phyloP scores from a whole-genome alignment of 352 stramenopile species.

The Phytophthora constricta region DNA sequence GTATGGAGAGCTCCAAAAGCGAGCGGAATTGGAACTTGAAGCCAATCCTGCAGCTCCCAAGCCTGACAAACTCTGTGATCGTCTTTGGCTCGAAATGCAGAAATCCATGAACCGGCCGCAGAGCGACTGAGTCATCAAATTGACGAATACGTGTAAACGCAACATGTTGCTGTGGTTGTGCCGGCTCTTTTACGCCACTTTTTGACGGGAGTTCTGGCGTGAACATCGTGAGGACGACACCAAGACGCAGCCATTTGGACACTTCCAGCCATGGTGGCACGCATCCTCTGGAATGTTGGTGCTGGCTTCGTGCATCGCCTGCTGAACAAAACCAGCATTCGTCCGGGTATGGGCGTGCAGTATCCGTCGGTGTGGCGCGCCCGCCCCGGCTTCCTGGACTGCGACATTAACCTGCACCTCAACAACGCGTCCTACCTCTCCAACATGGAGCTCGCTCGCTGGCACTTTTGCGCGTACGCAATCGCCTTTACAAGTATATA shows the following conservation, averaged over 20 bases:
- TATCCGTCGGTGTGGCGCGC: constrained; percentile 80
- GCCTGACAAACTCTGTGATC: constrained; percentile 26
- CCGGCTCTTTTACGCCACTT: constrained; percentile 21
- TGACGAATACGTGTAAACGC: not conserved
- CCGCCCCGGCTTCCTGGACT: constrained; percentile 74
- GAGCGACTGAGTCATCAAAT: not conserved
- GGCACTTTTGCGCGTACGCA: constrained; percentile 77
- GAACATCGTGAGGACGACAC: too few species aligned
- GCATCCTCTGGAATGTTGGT: constrained; percentile 77
- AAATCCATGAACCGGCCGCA: constrained; percentile 37
- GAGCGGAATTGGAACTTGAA: constrained; percentile 17
- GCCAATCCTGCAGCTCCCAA: constrained; percentile 2
- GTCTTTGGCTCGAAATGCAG: constrained; percentile 31
- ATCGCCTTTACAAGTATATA: too few species aligned
- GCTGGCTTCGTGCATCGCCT: constrained; percentile 66
- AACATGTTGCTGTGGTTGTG: not conserved
- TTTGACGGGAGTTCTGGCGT: not conserved
- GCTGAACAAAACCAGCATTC: constrained; percentile 61
- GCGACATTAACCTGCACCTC: constrained; percentile 82
- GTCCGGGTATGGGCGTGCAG: constrained; percentile 61
- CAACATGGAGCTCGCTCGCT: constrained; percentile 86
- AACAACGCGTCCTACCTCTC: constrained; percentile 87
- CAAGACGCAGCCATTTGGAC: not conserved
- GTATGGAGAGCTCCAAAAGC: constrained; percentile 35
- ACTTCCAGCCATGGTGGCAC: constrained; percentile 61